Conservation (phyloP, 345 rosid species). For the Populus simonii region DNA sequence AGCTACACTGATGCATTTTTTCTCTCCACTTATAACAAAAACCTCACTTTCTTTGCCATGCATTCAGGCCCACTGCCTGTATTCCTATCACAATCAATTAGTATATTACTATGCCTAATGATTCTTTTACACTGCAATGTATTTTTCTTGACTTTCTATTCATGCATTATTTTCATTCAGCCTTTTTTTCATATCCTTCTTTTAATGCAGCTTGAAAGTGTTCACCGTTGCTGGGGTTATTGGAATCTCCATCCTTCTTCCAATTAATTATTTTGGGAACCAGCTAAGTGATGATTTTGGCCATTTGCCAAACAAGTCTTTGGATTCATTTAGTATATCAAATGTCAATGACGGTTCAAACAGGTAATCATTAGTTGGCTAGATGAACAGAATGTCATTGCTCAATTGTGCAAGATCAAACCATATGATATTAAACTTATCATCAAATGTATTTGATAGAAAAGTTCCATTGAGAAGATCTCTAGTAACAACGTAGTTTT, state of each 20-base stretch:
- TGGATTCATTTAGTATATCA: constrained; percentile 80
- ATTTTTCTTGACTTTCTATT: not conserved
- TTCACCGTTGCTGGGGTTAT: constrained; percentile 59
- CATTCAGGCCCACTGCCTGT: no score
- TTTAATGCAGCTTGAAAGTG: constrained; percentile 57
- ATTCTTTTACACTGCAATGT: no score
- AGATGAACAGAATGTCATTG: not conserved
- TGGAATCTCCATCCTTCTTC: constrained; percentile 76
- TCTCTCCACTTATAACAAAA: no score
- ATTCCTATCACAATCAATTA: no score
- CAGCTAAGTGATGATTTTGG: constrained; percentile 57
- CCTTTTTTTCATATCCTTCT: not conserved
- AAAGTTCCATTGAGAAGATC: no score
- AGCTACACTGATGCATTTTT: no score
- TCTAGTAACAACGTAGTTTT: no score
- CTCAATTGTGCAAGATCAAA: no score
- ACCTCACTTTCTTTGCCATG: no score
- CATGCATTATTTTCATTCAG: not conserved
- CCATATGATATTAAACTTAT: no score
- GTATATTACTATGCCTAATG: no score
- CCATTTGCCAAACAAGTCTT: constrained; percentile 58
- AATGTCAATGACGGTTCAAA: constrained; percentile 82
- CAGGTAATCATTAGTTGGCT: constrained; percentile 41
- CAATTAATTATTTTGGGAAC: constrained; percentile 72
- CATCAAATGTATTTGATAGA: no score